phyloP scores from a whole-genome alignment of 208 protist species.

The Novymonas esmeraldas region DNA sequence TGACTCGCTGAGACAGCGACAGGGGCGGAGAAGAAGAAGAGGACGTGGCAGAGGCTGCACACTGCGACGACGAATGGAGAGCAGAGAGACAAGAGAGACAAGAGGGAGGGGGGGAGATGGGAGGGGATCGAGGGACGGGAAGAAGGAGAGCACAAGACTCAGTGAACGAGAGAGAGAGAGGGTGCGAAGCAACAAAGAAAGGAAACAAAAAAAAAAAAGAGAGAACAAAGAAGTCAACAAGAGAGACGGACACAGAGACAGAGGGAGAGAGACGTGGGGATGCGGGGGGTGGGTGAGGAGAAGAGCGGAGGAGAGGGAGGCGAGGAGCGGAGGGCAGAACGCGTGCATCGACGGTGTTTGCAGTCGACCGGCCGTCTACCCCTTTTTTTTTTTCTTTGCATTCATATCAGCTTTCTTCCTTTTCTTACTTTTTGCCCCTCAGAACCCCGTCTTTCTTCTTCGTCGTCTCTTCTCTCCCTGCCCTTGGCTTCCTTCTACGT shows the following conservation, averaged over 20 bases:
- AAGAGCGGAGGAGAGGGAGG: background rate
- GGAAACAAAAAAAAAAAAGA: background rate
- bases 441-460: too few species aligned
- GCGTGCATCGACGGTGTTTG: background rate
- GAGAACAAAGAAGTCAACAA: background rate
- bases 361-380: background rate
- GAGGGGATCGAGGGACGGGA: background rate
- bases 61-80: too few species aligned
- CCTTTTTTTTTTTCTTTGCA: background rate
- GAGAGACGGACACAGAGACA: background rate
- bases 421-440: background rate
- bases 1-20: too few species aligned
- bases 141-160: background rate
- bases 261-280: background rate
- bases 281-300: background rate
- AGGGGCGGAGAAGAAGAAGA: too few species aligned
- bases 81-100: too few species aligned
- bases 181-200: background rate
- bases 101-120: background rate
- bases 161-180: slow-evolving; percentile 5
- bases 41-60: too few species aligned
- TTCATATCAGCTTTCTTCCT: background rate
- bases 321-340: background rate
- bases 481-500: background rate
- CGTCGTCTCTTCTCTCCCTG: background rate